These are phyloP conservation scores for Cerrena zonata DNA, from an alignment of 1,284 basidiomycete genomes.

Conservation along the genomic window DNA sequence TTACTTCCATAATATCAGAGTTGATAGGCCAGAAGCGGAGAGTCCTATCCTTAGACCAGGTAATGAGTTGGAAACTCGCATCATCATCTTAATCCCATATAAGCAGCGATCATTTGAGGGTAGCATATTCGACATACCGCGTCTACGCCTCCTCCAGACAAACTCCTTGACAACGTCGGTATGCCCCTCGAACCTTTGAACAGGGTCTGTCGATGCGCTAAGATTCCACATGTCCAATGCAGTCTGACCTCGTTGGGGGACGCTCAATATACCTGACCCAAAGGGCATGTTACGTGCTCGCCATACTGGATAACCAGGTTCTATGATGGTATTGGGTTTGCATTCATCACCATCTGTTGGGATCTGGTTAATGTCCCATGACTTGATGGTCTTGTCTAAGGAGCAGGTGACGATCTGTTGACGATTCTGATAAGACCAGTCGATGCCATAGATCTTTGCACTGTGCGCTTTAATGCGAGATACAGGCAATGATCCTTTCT, in stretches of 20 bases:
- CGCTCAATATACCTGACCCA: constrained; percentile 80
- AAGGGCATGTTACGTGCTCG: constrained; percentile 90
- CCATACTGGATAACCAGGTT: constrained; percentile 89
- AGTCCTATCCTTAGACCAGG: constrained; percentile 94
- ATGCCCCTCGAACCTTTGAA: constrained; percentile 83
- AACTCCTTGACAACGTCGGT: constrained; percentile 95
- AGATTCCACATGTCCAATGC: constrained; percentile 80
- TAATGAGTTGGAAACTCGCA: constrained; percentile 86
- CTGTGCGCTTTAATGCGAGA: constrained; percentile 73
- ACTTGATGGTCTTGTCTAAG: constrained; percentile 87
- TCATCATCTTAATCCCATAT: constrained; percentile 37
- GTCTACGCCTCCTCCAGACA: constrained; percentile 78
- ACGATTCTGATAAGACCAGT: constrained; percentile 77
- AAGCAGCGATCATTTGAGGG: background rate
- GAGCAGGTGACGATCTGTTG: constrained; percentile 87
- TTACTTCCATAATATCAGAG: constrained; percentile 63
- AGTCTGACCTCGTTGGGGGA: constrained; percentile 86
- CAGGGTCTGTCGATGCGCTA: constrained; percentile 44
- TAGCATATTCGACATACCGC: constrained; percentile 37
- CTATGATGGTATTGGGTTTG: constrained; percentile 55
- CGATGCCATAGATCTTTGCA: constrained; percentile 91
- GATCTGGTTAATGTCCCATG: constrained; percentile 55
- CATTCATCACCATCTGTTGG: constrained; percentile 7
- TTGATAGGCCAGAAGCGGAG: constrained; percentile 88
- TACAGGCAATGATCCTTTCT: constrained; percentile 87